Base-by-base conservation (phyloP, 495 filamentous ascomycete species). In the Aspergillus steynii region DNA sequence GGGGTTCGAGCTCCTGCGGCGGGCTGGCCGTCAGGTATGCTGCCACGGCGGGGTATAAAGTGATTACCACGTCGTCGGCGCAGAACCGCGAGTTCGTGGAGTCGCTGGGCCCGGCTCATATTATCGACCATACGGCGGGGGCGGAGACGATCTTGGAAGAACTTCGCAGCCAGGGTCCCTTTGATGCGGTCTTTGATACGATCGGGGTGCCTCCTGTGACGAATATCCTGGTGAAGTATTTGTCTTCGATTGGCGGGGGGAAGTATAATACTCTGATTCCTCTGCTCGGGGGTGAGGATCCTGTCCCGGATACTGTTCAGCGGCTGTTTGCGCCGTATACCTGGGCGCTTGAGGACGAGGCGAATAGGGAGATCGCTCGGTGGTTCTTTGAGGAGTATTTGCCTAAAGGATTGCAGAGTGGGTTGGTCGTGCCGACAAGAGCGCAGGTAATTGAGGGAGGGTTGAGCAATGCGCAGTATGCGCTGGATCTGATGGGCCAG, bases 51-150 rank as follows among this genome's bases (percentile, higher is more conserved):
- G 71, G 74, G 1, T 74, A 74, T 45, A 64, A 53, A 25, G 72
- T 74, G 31, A 58, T 76, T 2, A 74, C 74, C 1, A 76, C 73
- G 5, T 71, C 71, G 14, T 74, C 73, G 5, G 60, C 70, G 1
- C 48, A 59, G n/a, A 71, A 77, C 53, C 27, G 37, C 15, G 53
- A 65, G 7, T 65, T 68, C 37, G 74, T 76, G n/a, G 28, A 55
- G n/a, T 65, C 53, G 5, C 60, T 71, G 2, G 65, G 63, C 20
- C 48, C 67, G 20, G 15, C 54, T 4, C 14, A 56, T 47, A 56
- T 47, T 14, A 45, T 56, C 28, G 62, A 59, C 15, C 53, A 53
- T 27, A 51, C 47, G n/a, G 3, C 20, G 32, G 15, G 48, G 9
- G n/a, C 25, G 5, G 57, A 59, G 27, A 26, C n/a, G 10, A 12